Percentiles rank a stretch among this genome's conserved stretches.
phyloP scores from a whole-genome alignment of 2,329 filamentous ascomycete genomes.

The Colletotrichum lini region DNA sequence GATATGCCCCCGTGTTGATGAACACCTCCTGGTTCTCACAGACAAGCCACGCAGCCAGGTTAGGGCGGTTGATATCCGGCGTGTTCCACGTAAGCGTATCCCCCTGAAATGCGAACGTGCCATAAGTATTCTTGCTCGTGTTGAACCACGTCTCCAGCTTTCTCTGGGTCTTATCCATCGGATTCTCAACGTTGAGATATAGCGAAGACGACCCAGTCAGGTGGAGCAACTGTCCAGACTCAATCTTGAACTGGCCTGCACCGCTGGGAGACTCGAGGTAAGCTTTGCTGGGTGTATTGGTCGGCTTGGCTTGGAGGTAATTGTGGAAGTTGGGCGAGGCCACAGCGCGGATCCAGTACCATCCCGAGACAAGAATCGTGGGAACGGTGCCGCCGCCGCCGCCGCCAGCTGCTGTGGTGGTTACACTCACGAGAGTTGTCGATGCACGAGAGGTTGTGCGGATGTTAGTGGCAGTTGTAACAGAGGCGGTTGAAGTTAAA shows the following conservation, averaged over 20 bases:
- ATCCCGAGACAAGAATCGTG: constrained; percentile 63
- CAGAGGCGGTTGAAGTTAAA: constrained; percentile 19
- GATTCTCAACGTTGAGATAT: constrained; percentile 63
- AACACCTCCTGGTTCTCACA: constrained; percentile 66
- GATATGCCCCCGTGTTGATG: constrained; percentile 72
- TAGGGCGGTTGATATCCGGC: constrained; percentile 64
- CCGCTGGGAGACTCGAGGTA: constrained; percentile 65
- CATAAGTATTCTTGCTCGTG: constrained; percentile 65
- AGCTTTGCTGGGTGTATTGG: constrained; percentile 61
- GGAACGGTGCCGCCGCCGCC: constrained; percentile 31
- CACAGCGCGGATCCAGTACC: constrained; percentile 72
- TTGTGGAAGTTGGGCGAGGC: constrained; percentile 70
- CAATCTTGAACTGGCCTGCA: constrained; percentile 71
- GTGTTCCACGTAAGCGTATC: constrained; percentile 70
- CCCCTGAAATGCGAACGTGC: constrained; percentile 70
- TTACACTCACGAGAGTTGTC: constrained; percentile 28
- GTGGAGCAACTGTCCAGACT: constrained; percentile 69
- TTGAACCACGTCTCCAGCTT: constrained; percentile 67
- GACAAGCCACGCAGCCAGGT: constrained; percentile 72
- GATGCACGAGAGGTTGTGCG: constrained; percentile 29
- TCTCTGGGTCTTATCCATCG: constrained; percentile 60
- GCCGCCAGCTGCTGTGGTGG: constrained; percentile 22
- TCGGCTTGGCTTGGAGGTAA: constrained; percentile 65
- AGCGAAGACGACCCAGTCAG: constrained; percentile 59
- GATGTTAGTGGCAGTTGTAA: constrained; percentile 13